A percentile compares a stretch with the other conserved stretches of the same genome.
Conservation (phyloP, 495 filamentous ascomycete species). For the Amorphotheca resinae region DNA sequence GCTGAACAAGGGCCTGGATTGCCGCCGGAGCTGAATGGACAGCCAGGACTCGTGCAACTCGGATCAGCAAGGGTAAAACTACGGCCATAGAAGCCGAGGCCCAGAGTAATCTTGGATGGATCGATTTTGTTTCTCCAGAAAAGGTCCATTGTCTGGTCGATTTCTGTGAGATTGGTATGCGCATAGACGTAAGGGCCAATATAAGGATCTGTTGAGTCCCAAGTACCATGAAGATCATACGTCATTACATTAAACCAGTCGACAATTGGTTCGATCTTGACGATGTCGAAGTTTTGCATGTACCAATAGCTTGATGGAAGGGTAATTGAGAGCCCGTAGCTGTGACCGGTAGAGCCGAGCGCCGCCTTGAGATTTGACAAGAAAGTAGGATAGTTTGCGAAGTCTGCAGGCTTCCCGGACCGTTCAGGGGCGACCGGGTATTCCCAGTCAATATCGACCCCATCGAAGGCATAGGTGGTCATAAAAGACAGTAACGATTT, state of each 20-base stretch:
- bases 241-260: constrained; percentile 48
- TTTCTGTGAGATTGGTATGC: constrained; percentile 48
- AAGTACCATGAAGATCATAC: constrained; percentile 36
- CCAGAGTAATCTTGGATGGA: constrained; percentile 11
- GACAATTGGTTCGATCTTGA: constrained; percentile 20
- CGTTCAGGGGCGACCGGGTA: constrained; percentile 40
- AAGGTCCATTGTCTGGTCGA: constrained; percentile 33
- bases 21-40: constrained; percentile 1
- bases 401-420: constrained; percentile 29
- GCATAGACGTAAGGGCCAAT: constrained; percentile 26
- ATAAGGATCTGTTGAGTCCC: constrained; percentile 21
- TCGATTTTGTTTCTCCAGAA: constrained; percentile 38
- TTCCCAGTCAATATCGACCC: constrained; percentile 38
- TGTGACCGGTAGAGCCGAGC: background rate
- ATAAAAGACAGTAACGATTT: constrained; percentile 32
- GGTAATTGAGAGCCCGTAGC: constrained; percentile 6
- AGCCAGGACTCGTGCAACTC: background rate
- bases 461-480: constrained; percentile 34
- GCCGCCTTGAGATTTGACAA: constrained; percentile 18
- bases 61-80: constrained; percentile 8
- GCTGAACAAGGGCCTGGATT: constrained; percentile 3
- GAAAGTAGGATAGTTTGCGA: constrained; percentile 30
- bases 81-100: constrained; percentile 10
- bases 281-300: constrained; percentile 36
- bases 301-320: constrained; percentile 30